Evolutionary conservation across 495 filamentous ascomycete genomes (phyloP), one percentile per base, ranked within the genome.

Genomic region (Penicillium silybi): DNA sequence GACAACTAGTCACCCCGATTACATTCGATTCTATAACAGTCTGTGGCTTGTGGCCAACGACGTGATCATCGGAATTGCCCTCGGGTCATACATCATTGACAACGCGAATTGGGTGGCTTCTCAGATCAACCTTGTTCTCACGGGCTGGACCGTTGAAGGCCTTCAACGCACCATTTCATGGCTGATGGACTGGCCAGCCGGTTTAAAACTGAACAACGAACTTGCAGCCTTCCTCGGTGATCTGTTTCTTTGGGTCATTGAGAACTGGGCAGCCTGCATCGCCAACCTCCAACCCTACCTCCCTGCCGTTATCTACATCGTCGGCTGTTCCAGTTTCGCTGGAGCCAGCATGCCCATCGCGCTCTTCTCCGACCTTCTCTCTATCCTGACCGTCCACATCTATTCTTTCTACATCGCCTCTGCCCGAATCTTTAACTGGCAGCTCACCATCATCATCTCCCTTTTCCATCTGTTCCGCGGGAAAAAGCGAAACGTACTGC

Each of bases 11-110:
- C 92, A 99, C 69, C 89, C 95, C 4, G 92, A 97, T 66, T 99
- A 99, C 63, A 99, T 99, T 58, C 89, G 93, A 34, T 99, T 99
- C 69, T 99, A 96, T 68, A 97, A 97, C 71, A 96, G 91, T 59
- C 75, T 99, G 17, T 99, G 93, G 93, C 88, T 99, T 19, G 93
- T 99, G 16, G 90, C 91, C 18, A 99, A 99, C 67, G 93, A 99
- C 72, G 86, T 97, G 27, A 99, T 99, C 50, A 99, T 99, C 34
- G 95, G 93, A 13, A 96, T 97, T 61, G 95, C 93, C 6, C 70
- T 97, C 15, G 93, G 93, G 0, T 93, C 90, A 0, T 97, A 96
- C 66, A 95, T 99, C 57, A 93, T 97, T 47, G 93, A 97, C 63
- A 97, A 97, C 61, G 83, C 90, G 1, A 79, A 81, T 41, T 89